Evolutionary conservation across 306 rosid genomes (phyloP).

Genomic region (Ziziphus jujuba): DNA sequence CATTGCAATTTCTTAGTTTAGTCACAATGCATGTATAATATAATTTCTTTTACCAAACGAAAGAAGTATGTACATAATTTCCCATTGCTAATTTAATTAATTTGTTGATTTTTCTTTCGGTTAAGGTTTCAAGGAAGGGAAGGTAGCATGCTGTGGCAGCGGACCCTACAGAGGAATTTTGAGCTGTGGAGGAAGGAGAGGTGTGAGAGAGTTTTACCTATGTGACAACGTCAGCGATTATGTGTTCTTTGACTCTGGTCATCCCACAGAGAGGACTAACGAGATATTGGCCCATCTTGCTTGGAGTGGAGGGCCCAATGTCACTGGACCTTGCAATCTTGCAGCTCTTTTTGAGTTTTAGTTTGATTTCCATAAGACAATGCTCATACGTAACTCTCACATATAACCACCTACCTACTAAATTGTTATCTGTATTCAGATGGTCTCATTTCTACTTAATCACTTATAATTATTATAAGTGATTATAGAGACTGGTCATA

Average conservation of each 20-base stretch:
- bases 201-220: too few species aligned
- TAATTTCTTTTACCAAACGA: background rate
- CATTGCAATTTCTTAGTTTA: too few species aligned
- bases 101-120: background rate
- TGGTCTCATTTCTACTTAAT: too few species aligned
- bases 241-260: conserved; percentile 48
- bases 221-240: conserved; percentile 33
- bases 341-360: conserved; percentile 30
- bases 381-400: too few species aligned
- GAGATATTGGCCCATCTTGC: conserved; percentile 24
- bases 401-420: too few species aligned
- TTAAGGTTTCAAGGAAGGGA: conserved; percentile 50
- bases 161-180: conserved; percentile 53
- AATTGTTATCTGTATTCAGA: too few species aligned
- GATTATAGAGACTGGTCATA: too few species aligned
- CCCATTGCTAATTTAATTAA: background rate
- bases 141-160: conserved; percentile 60
- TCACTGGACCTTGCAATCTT: conserved; percentile 28
- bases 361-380: too few species aligned
- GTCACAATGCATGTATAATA: background rate
- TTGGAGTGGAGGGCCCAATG: conserved; percentile 36
- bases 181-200: too few species aligned
- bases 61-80: background rate
- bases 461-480: too few species aligned
- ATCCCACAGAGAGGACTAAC: conserved; percentile 30